Conservation (phyloP, 768 basidiomycete genomes). For the Tremella mesenterica region DNA sequence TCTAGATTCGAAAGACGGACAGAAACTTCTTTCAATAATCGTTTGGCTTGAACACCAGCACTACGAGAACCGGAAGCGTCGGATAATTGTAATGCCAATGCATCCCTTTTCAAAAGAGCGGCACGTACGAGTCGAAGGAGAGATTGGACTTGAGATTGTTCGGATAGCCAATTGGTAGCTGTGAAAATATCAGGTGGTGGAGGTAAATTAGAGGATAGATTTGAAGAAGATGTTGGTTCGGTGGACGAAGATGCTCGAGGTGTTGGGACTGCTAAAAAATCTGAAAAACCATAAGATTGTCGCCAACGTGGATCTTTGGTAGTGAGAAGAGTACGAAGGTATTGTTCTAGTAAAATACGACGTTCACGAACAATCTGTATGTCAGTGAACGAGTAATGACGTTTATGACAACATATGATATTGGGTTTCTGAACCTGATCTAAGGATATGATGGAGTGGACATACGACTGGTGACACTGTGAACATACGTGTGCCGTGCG, state of each 20-base stretch:
- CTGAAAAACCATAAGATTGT: constrained; percentile 64
- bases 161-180: constrained; percentile 70
- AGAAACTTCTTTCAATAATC: constrained; percentile 33
- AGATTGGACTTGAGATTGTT: constrained; percentile 68
- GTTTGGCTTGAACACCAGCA: constrained; percentile 71
- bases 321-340: constrained; percentile 75
- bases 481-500: no score
- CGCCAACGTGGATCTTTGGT: constrained; percentile 77
- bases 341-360: constrained; percentile 64
- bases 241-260: not conserved
- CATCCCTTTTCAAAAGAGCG: constrained; percentile 75
- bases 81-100: constrained; percentile 59
- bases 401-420: not conserved
- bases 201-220: constrained; percentile 7
- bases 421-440: no score
- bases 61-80: constrained; percentile 68
- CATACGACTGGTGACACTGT: no score
- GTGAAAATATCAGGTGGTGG: constrained; percentile 9
- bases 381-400: not conserved
- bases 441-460: no score
- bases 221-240: constrained; percentile 5
- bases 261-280: constrained; percentile 74
- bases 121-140: constrained; percentile 73
- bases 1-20: constrained; percentile 60
- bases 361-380: constrained; percentile 62